A percentile compares a stretch with the other conserved stretches of the same genome.
phyloP scores from a whole-genome alignment of 2,329 filamentous ascomycete species.

The Phialophora verrucosa region DNA sequence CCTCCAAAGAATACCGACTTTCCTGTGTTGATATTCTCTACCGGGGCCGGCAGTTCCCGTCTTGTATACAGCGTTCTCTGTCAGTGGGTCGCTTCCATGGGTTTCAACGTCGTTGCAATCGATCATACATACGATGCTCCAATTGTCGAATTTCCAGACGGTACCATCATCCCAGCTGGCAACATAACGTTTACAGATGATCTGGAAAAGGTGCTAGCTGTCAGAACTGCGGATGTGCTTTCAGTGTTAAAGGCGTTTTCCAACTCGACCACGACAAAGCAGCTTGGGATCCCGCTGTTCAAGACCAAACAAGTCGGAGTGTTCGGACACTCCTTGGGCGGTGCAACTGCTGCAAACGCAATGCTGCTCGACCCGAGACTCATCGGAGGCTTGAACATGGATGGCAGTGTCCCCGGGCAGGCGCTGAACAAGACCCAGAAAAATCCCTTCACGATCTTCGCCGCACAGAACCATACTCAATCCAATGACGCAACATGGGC shows the following conservation, averaged over 20 bases:
- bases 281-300: constrained; percentile 17
- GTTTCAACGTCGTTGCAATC: constrained; percentile 44
- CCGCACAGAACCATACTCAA: constrained; percentile 28
- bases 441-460: constrained; percentile 35
- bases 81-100: constrained; percentile 44
- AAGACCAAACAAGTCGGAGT: constrained; percentile 30
- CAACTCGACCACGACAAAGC: constrained; percentile 11
- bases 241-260: constrained; percentile 27
- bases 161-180: constrained; percentile 18
- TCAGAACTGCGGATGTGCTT: constrained; percentile 29
- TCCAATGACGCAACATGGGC: constrained; percentile 31
- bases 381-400: constrained; percentile 45
- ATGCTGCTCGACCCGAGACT: constrained; percentile 40
- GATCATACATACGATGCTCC: constrained; percentile 39
- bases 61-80: constrained; percentile 44
- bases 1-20: constrained; percentile 27
- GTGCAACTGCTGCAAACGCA: constrained; percentile 42
- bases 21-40: constrained; percentile 46
- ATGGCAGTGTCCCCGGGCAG: constrained; percentile 43
- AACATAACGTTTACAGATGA: constrained; percentile 27
- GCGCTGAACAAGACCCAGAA: constrained; percentile 21
- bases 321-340: constrained; percentile 48
- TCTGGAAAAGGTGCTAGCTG: constrained; percentile 8
- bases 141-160: constrained; percentile 39
- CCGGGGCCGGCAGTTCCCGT: constrained; percentile 41